Conservation (phyloP, 2,329 filamentous ascomycete genomes). For the Fusarium xyrophilum region DNA sequence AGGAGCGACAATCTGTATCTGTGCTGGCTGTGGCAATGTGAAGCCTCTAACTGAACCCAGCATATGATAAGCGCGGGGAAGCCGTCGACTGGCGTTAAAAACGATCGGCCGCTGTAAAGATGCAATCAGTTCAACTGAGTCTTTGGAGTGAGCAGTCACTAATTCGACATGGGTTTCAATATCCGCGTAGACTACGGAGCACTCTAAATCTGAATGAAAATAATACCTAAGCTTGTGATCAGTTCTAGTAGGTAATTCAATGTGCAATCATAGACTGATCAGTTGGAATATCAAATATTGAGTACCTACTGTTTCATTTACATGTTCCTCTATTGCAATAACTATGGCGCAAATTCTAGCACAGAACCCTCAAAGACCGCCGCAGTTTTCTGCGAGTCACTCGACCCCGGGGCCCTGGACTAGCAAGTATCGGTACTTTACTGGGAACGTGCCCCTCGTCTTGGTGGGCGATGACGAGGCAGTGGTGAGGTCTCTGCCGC, state of each 20-base stretch:
- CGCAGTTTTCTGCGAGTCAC: slow-evolving; percentile 37
- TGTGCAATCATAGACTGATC: not conserved
- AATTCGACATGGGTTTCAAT: slow-evolving; percentile 4
- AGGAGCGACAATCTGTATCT: slow-evolving; percentile 27
- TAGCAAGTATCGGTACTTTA: slow-evolving; percentile 42
- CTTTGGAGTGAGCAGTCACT: not conserved
- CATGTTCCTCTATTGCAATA: not conserved
- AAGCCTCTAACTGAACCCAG: slow-evolving; percentile 21
- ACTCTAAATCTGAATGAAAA: not conserved
- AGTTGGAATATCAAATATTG: not conserved
- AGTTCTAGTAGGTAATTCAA: not conserved
- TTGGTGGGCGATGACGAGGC: slow-evolving; percentile 51
- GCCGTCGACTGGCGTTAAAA: slow-evolving; percentile 25
- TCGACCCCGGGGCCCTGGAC: slow-evolving; percentile 4
- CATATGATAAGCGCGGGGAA: slow-evolving; percentile 30
- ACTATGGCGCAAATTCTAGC: not conserved
- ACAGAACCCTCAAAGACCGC: slow-evolving; percentile 5
- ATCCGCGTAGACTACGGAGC: not conserved
- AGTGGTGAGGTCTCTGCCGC: slow-evolving; percentile 37
- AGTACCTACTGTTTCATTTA: not conserved
- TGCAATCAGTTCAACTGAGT: slow-evolving; percentile 4
- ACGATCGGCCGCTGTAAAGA: slow-evolving; percentile 4
- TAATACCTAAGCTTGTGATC: not conserved
- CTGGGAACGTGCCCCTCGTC: slow-evolving; percentile 38
- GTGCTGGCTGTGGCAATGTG: slow-evolving; percentile 28